Base-by-base conservation (phyloP, 208 protist species). In the Trypanosoma platydactyli region DNA sequence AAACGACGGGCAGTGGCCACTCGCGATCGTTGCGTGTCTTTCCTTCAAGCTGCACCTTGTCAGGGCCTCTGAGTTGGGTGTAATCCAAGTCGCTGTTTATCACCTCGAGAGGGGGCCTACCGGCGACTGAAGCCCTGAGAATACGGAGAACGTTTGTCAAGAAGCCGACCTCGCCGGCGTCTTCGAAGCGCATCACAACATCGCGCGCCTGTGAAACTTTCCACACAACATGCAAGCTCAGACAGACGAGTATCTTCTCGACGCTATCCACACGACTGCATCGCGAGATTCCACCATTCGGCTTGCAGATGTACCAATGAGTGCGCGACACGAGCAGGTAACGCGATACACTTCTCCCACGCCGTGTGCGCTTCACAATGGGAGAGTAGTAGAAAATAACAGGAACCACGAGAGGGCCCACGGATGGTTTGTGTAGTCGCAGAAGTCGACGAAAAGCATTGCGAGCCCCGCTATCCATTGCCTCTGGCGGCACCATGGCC, bases 281-380 rank as follows among this genome's bases (percentile, higher is more conserved):
- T 5, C 51, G 65, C 0, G 58, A 56, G 5, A 64, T 13, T 38
- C 42, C n/a, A 20, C 65, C 65, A 3, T 6, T 24, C 3, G 40
- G 12, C 48, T 71, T 64, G 45, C 16, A 61, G 25, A 71, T 24
- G 20, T 64, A 64, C 55, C 45, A 63, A 53, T 62, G 45, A 4
- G 3, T 71, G 20, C 56, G 65, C 12, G 65, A 64, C 5, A 71
- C 3, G 16, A 71, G 51, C 18, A 71, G 41, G 35, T 59, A 58
- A 12, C 65, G 38, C 12, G 49, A 35, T 13, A 58, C 27, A 24
- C 40, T 27, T 44, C 24, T 13, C 7, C 51, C 41, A 15, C 22
- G 24, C 15, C 41, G 35, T 6, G 57, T 64, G 40, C 51, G 35
- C 50, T 38, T 22, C 27, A 30, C 44, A 13, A 71, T 35, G 25